These are phyloP conservation scores for Baorangia bicolor DNA, from an alignment of 768 basidiomycete species.

Conservation along the genomic window DNA sequence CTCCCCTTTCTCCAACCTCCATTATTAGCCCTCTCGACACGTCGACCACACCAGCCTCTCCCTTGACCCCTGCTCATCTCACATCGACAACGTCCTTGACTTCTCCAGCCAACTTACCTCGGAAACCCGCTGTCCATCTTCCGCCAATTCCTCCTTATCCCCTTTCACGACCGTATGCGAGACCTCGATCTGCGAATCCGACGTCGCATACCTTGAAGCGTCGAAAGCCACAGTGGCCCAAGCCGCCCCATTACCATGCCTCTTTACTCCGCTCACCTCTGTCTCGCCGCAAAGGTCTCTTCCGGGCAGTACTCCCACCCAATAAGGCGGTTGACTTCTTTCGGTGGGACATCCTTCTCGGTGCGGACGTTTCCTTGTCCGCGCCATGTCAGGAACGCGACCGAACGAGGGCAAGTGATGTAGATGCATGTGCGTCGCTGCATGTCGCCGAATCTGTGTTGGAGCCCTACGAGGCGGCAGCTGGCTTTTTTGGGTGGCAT, in stretches of 20 bases:
- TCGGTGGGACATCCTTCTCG: conserved; percentile 19
- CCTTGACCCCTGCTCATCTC: background rate
- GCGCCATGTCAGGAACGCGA: background rate
- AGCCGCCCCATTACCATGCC: conserved; percentile 30
- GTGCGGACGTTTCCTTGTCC: background rate
- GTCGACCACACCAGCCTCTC: background rate
- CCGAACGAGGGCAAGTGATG: background rate
- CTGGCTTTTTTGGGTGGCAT: conserved; percentile 31
- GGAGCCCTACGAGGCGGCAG: conserved; percentile 27
- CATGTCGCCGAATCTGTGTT: conserved; percentile 23
- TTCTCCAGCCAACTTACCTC: background rate
- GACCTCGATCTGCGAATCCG: conserved; percentile 9
- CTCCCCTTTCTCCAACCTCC: background rate
- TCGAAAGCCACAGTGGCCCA: conserved; percentile 20
- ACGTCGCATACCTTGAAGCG: conserved; percentile 6
- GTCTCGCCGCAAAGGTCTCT: conserved; percentile 26
- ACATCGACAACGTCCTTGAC: background rate
- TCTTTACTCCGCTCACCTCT: conserved; percentile 27
- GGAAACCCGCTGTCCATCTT: background rate
- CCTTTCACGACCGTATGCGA: background rate
- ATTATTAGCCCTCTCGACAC: background rate
- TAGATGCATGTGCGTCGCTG: background rate
- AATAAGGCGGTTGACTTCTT: conserved; percentile 27
- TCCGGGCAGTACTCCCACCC: conserved; percentile 20
- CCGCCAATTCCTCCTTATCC: background rate